Conservation (phyloP, 352 stramenopile species). For the Phytophthora pluvialis region DNA sequence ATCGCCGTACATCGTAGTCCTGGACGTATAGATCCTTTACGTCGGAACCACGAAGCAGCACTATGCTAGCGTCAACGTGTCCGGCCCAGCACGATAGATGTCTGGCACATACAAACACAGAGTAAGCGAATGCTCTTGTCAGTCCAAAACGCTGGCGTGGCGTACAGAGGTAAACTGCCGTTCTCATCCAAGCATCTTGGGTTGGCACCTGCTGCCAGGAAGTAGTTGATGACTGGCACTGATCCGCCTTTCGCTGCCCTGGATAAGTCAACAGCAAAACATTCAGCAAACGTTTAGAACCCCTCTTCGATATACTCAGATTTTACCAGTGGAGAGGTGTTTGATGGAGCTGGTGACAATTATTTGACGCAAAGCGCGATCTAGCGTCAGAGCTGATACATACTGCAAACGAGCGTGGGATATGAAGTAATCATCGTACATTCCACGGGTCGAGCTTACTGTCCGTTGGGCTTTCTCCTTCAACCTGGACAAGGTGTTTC, state of each 20-base stretch:
- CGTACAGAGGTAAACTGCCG: slow-evolving; percentile 71
- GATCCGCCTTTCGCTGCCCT: slow-evolving; percentile 77
- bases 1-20: slow-evolving; percentile 64
- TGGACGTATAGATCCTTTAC: slow-evolving; percentile 66
- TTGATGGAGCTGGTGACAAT: slow-evolving; percentile 54
- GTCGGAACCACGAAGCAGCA: slow-evolving; percentile 55
- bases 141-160: not conserved
- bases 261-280: not conserved
- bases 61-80: slow-evolving; percentile 59
- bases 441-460: slow-evolving; percentile 71
- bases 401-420: not conserved
- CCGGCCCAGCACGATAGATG: slow-evolving; percentile 76
- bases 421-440: slow-evolving; percentile 21
- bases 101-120: slow-evolving; percentile 28
- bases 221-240: slow-evolving; percentile 55
- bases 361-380: not conserved
- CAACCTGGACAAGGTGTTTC: slow-evolving; percentile 63
- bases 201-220: slow-evolving; percentile 57
- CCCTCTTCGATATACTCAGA: not conserved
- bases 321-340: slow-evolving; percentile 72
- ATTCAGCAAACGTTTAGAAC: not conserved
- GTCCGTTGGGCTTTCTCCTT: slow-evolving; percentile 53
- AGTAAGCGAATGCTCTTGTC: not conserved
- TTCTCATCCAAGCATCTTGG: slow-evolving; percentile 67
- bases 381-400: too few species aligned